Conservation (phyloP, 345 rosid genomes). For the Corymbia maculata region DNA sequence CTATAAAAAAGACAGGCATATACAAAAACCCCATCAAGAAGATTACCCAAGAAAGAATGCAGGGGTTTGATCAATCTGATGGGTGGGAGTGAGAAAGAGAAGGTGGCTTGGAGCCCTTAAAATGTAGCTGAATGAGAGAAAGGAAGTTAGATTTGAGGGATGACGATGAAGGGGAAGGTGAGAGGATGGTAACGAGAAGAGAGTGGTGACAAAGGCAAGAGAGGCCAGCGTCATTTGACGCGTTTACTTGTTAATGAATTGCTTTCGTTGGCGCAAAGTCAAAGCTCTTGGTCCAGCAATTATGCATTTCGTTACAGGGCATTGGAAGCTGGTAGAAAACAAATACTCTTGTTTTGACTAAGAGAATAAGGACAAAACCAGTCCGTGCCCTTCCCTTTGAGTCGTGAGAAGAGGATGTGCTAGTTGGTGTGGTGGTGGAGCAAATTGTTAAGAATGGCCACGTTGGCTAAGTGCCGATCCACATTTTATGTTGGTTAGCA, state of each 20-base stretch:
- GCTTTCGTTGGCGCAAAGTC: not conserved
- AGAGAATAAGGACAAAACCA: not conserved
- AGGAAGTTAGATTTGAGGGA: not conserved
- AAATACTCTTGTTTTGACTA: not conserved
- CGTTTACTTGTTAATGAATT: not conserved
- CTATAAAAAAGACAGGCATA: not conserved
- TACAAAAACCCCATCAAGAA: not conserved
- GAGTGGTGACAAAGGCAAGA: not conserved
- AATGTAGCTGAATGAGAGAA: not conserved
- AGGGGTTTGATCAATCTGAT: not conserved
- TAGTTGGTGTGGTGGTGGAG: not conserved
- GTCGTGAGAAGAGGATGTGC: not conserved
- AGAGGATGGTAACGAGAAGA: not conserved
- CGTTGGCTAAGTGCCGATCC: not conserved
- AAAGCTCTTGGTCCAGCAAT: not conserved
- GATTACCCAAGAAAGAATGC: not conserved
- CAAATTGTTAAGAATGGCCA: not conserved
- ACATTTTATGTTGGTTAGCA: not conserved
- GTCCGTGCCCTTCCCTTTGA: not conserved
- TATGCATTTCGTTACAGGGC: not conserved
- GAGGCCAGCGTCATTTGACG: not conserved
- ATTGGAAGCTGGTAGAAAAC: not conserved
- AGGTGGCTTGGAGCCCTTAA: not conserved
- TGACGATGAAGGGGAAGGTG: not conserved
- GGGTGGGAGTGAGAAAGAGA: not conserved